phyloP scores from a whole-genome alignment of 1,284 basidiomycete species.

The Pseudozyma pruni region DNA sequence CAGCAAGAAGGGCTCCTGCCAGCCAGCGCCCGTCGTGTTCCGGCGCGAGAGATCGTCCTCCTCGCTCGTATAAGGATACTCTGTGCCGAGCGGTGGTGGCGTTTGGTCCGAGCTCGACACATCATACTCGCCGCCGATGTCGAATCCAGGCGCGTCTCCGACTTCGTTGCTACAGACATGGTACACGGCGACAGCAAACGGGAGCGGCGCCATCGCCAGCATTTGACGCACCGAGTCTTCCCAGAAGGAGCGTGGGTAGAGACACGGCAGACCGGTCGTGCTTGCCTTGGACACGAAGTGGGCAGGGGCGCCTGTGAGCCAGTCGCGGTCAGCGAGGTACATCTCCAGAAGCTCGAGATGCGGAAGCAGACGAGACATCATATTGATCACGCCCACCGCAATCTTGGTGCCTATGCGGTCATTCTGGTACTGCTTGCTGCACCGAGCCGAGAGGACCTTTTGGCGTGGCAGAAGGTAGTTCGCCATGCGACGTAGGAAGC shows the following conservation, averaged over 20 bases:
- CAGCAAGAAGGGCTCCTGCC: constrained; percentile 36
- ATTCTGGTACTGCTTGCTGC: constrained; percentile 45
- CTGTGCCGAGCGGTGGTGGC: constrained; percentile 4
- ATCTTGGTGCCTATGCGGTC: constrained; percentile 25
- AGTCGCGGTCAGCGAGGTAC: constrained; percentile 32
- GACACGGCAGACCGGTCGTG: constrained; percentile 34
- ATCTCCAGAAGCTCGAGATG: constrained; percentile 30
- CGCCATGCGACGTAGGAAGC: constrained; percentile 32
- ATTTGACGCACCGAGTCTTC: constrained; percentile 14
- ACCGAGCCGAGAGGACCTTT: constrained; percentile 19
- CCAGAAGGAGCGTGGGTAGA: constrained; percentile 43
- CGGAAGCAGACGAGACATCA: constrained; percentile 17
- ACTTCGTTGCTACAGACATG: constrained; percentile 36
- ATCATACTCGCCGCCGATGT: constrained; percentile 37
- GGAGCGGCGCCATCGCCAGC: constrained; percentile 14
- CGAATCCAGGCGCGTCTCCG: constrained; percentile 34
- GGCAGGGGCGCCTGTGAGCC: constrained; percentile 22
- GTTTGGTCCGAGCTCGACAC: constrained; percentile 9
- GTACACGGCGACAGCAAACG: constrained; percentile 36
- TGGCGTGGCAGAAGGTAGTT: constrained; percentile 19
- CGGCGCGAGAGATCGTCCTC: constrained; percentile 28
- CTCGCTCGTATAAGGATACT: constrained; percentile 27
- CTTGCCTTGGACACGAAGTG: constrained; percentile 38
- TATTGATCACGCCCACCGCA: constrained; percentile 12
- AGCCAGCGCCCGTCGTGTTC: constrained; percentile 36